Evolutionary conservation across 192 early-diverging fungal species (phyloP), one percentile per base, ranked within the genome.

Genomic region (Backusella morwellensis): DNA sequence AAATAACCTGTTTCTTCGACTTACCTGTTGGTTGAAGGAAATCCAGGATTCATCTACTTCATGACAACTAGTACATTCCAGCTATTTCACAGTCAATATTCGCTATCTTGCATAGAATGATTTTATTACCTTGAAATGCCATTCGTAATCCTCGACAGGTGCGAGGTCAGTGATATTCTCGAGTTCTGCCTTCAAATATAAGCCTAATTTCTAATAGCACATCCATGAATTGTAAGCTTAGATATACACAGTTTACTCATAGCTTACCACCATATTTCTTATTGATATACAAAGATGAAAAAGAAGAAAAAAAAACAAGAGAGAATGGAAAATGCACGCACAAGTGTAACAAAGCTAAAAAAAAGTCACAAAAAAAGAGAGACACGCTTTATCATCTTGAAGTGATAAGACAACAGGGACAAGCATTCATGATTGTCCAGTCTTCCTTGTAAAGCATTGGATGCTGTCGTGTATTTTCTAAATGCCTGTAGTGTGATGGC

Each of bases 1-100:
- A 21, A 54, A 1, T 38, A 5, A 29, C 23, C 29, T 23, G 17
- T 44, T 36, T 66, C 34, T 26, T 40, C 6, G 66, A 21, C 76
- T 80, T 87, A 87, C 88, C 67, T 86, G 66, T 52, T 79, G 79
- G 66, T 93, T 93, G 68, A 95, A 81, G 12, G 88, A 85, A 66
- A 95, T 90, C 81, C 81, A 87, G 76, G 90, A 91, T 17, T 87
- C 79, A 82, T 92, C 85, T 17, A 89, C 82, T 77, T 96, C 96
- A 41, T 93, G 88, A 85, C 96, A 97, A 68, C 86, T 90, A 40
- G 79, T 91, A 86, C 95, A 98, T 76, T 91, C 86, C 70, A 92
- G 79, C 90, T 88, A 72, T 72, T 56, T 35, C 36, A 35, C 21
- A 19, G 17, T 66, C 69, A 77, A 47, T 44, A 34, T 6, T 17